Evolutionary conservation across 2,329 filamentous ascomycete species (phyloP), one percentile per base, ranked within the genome.

Genomic region (Xylaria sp.): DNA sequence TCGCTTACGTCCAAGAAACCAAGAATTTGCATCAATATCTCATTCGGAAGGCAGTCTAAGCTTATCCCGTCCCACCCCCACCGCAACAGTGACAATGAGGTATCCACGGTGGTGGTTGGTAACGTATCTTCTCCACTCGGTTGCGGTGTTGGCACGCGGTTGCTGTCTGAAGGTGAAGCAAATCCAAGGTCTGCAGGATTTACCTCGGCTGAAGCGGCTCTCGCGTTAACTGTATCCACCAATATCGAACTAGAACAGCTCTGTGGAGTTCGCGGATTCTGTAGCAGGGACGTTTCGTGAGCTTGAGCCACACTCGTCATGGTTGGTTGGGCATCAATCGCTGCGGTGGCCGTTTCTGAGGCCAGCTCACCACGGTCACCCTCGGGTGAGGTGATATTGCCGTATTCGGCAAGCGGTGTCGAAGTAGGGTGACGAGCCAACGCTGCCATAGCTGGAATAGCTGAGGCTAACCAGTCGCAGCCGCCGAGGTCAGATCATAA

Each of bases 1-100:
- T 90, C 87, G 75, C 81, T 82, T 54, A 89, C 85, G 69, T 90
- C 87, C 64, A 90, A 79, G 72, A 84, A 87, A 62, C 83, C 81
- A 70, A 89, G 79, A 50, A 90, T 85, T 65, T 87, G 83, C 70
- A 86, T 82, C 62, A 89, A 77, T 32, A 89, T 77, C 78, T 90
- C 87, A 76, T 86, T 88, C 27, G 87, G 87, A 55, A 90, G 78
- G 50, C 78, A 76, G 61, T 82, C 80, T 40, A 78, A 81, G 73
- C 65, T 75, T 72, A 68, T 72, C 60, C 61, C 67, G 58, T 74
- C 72, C 74, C 73, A 74, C 67, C 72, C 69, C 71, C 73, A 72
- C 63, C 70, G 66, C 54, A 70, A 65, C 70, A 71, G 65, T 65
- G 70, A 57, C 37, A 71, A 70, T 48, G 63, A 48, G 27, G 47